Evolutionary conservation across 768 basidiomycete genomes (phyloP).

Genomic region (Mycena kentingensis): DNA sequence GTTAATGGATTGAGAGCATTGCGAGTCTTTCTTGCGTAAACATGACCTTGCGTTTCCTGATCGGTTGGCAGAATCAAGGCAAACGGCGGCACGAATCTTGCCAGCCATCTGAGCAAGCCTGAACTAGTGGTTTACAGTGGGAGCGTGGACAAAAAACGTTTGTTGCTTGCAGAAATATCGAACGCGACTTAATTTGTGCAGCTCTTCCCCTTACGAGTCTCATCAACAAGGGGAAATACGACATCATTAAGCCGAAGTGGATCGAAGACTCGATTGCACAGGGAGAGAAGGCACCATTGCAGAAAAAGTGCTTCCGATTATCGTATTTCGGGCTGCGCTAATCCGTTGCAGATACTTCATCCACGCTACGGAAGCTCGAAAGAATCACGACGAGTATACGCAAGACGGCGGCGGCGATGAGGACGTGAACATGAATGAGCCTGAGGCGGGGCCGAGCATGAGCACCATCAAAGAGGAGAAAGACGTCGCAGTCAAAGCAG

Average conservation of each 20-base stretch:
- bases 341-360: constrained; percentile 67
- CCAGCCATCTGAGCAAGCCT: constrained; percentile 42
- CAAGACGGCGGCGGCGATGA: constrained; percentile 43
- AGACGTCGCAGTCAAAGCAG: constrained; percentile 23
- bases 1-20: constrained; percentile 69
- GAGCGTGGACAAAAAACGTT: no score
- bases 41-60: not conserved
- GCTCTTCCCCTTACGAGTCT: constrained; percentile 58
- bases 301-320: constrained; percentile 55
- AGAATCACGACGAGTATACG: constrained; percentile 52
- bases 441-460: constrained; percentile 25
- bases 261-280: constrained; percentile 72
- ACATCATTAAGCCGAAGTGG: constrained; percentile 83
- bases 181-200: not conserved
- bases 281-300: constrained; percentile 58
- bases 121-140: constrained; percentile 60
- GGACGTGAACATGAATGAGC: constrained; percentile 20
- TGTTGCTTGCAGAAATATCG: constrained; percentile 26
- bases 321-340: not conserved
- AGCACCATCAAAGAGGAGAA: constrained; percentile 32
- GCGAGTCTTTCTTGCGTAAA: constrained; percentile 34
- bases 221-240: constrained; percentile 67
- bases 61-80: constrained; percentile 58
- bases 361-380: constrained; percentile 60
- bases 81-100: constrained; percentile 63